phyloP scores from a whole-genome alignment of 305 asterid genomes.

The Fraxinus angustifolia region DNA sequence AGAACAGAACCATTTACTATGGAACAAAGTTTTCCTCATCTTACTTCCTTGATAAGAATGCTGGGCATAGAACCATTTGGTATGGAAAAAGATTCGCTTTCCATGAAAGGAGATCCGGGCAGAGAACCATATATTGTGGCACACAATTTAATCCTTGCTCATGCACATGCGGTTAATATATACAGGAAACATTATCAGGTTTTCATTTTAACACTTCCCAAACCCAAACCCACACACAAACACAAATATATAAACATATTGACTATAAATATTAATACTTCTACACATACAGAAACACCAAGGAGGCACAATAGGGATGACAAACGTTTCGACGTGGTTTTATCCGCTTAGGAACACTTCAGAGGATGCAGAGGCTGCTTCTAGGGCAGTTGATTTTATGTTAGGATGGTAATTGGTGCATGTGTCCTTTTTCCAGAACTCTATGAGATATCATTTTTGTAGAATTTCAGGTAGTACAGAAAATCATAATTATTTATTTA shows the following conservation, averaged over 20 bases:
- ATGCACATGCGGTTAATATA: slow-evolving; percentile 15
- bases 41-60: background rate
- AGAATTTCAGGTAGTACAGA: background rate
- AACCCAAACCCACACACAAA: background rate
- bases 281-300: background rate
- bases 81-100: background rate
- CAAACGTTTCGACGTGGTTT: background rate
- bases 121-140: slow-evolving; percentile 19
- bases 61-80: background rate
- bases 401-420: background rate
- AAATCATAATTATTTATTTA: too few relatives aligned
- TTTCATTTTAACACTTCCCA: background rate
- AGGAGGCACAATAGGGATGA: background rate
- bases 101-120: background rate
- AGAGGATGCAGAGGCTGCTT: background rate
- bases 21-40: background rate
- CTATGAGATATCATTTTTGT: background rate
- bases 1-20: background rate
- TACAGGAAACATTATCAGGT: slow-evolving; percentile 18
- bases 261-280: background rate
- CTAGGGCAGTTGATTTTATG: background rate
- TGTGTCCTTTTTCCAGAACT: background rate
- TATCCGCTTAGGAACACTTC: background rate
- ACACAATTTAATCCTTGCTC: slow-evolving; percentile 22
- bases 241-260: background rate